Conservation (phyloP, 768 basidiomycete genomes). For the Boletus vermiculosoides region DNA sequence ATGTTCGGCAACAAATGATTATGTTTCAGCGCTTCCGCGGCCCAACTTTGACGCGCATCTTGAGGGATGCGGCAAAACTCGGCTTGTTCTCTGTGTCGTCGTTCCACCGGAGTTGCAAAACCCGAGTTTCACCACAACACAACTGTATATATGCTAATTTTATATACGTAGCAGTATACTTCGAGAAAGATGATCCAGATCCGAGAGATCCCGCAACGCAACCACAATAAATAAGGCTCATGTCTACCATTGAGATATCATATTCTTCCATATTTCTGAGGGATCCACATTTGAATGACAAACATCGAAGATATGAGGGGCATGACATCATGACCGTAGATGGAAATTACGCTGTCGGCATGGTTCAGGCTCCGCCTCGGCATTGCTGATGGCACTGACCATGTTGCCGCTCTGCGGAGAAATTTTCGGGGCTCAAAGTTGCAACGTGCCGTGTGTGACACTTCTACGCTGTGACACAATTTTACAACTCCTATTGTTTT, state of each 20-base stretch:
- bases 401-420: not conserved
- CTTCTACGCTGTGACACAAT: no score
- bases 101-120: no score
- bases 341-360: not conserved
- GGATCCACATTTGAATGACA: not conserved
- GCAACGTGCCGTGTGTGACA: not conserved
- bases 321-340: not conserved
- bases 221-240: no score
- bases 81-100: not conserved
- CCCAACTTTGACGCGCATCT: not conserved
- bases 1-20: not conserved
- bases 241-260: no score
- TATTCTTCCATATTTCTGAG: not conserved
- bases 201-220: no score
- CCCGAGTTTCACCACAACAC: no score
- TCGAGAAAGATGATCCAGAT: no score
- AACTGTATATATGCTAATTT: no score
- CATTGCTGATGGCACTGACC: not conserved
- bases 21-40: not conserved
- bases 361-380: not conserved
- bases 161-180: no score
- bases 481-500: not conserved
- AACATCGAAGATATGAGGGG: not conserved
- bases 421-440: not conserved
- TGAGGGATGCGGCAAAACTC: not conserved